phyloP scores from a whole-genome alignment of 768 basidiomycete genomes.

The Coprinopsis strossmayeri region DNA sequence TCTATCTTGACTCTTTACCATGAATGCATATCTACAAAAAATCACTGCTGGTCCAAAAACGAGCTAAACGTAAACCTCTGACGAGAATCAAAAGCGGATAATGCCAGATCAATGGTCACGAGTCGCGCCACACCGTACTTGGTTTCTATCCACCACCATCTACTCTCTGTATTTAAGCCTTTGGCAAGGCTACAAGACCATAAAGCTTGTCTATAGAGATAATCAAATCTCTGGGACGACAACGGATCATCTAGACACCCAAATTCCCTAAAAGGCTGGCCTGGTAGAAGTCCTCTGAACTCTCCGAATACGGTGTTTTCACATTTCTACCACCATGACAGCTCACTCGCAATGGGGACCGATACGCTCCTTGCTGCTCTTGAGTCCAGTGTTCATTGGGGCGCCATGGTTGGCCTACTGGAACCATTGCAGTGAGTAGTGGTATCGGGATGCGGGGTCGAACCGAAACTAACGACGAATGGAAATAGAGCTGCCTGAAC shows the following conservation, averaged over 20 bases:
- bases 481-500: conserved; percentile 47
- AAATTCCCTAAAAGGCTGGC: not conserved
- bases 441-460: not conserved
- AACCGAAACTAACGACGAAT: conserved; percentile 2
- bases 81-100: too few species aligned
- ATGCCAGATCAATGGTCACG: too few species aligned
- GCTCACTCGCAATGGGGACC: conserved; percentile 45
- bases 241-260: not conserved
- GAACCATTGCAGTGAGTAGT: conserved; percentile 45
- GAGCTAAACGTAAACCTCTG: too few species aligned
- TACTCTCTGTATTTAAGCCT: too few species aligned
- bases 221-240: not conserved
- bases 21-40: too few species aligned
- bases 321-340: conserved; percentile 17
- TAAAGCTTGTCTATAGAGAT: too few species aligned
- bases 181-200: too few species aligned
- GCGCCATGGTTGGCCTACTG: conserved; percentile 40
- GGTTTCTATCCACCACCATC: too few species aligned
- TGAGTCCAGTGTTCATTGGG: conserved; percentile 49
- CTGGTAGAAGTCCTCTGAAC: conserved; percentile 1
- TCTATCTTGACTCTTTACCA: too few species aligned
- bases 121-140: too few species aligned
- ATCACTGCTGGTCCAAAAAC: too few species aligned
- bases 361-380: conserved; percentile 45
- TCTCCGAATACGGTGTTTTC: conserved; percentile 1